phyloP scores from a whole-genome alignment of 176 grass and related monocot species.

The Musa troglodytarum region DNA sequence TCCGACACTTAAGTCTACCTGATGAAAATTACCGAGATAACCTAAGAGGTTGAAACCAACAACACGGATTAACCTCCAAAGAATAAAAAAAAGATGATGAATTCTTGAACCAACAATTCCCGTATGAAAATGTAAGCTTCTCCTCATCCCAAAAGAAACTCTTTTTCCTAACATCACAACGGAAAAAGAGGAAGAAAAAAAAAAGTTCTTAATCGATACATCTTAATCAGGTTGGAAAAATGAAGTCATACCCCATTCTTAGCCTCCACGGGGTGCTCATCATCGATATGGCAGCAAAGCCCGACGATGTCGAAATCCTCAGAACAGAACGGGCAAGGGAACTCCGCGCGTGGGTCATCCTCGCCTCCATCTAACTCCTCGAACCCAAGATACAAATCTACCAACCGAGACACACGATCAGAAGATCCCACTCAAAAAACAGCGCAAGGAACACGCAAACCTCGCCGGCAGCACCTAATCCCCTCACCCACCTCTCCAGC shows the following conservation, averaged over 20 bases:
- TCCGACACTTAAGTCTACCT: no score
- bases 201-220: not conserved
- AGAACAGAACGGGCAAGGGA: conserved; percentile 69
- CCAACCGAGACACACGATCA: not conserved
- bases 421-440: not conserved
- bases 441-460: not conserved
- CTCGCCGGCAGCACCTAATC: not conserved
- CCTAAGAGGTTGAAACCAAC: no score
- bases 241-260: conserved; percentile 48
- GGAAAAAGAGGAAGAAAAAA: not conserved
- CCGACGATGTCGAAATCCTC: conserved; percentile 83
- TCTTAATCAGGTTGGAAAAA: not conserved
- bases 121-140: not conserved
- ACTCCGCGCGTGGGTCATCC: conserved; percentile 36
- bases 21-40: no score
- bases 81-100: no score
- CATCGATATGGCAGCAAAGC: conserved; percentile 76
- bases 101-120: no score
- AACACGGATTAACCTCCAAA: no score
- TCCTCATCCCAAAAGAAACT: conserved; percentile 8
- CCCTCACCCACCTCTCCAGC: not conserved
- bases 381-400: conserved; percentile 66
- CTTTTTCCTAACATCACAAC: not conserved
- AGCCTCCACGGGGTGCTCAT: conserved; percentile 69
- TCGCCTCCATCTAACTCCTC: conserved; percentile 45